These are phyloP conservation scores for Xenoacremonium recifei DNA, from an alignment of 2,329 filamentous ascomycete species.

Conservation along the genomic window DNA sequence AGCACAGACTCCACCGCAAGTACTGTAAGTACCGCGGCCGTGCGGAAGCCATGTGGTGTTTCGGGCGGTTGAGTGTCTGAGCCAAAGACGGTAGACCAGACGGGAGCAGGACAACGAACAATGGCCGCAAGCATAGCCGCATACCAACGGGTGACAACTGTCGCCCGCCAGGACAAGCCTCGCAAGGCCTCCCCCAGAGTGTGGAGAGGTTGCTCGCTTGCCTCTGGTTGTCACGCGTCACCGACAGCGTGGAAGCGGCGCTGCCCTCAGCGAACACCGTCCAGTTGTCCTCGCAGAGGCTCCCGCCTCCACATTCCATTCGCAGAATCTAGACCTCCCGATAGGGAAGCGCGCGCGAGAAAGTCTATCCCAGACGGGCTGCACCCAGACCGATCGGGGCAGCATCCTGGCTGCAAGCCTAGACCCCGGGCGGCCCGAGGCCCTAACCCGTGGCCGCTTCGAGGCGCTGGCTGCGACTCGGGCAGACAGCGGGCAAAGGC, in stretches of 20 bases:
- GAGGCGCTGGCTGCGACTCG: too few relatives aligned
- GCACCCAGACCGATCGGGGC: background rate
- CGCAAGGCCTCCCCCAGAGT: too few relatives aligned
- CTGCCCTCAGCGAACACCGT: background rate
- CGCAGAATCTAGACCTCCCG: conserved; percentile 4
- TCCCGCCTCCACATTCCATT: conserved; percentile 4
- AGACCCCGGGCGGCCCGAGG: background rate
- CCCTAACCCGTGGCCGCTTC: background rate
- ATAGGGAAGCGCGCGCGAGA: conserved; percentile 4
- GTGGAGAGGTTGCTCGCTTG: background rate
- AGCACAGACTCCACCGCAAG: too few relatives aligned
- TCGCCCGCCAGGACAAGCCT: too few relatives aligned
- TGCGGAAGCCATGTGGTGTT: too few relatives aligned
- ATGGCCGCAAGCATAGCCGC: too few relatives aligned
- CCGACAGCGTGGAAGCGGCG: background rate
- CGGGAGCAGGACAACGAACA: too few relatives aligned
- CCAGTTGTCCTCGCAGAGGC: conserved; percentile 4
- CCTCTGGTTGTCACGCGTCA: background rate
- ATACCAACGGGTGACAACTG: too few relatives aligned
- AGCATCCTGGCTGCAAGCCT: background rate
- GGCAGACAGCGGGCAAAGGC: too few relatives aligned
- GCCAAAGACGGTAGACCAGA: too few relatives aligned
- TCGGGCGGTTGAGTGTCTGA: too few relatives aligned
- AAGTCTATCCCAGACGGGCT: background rate
- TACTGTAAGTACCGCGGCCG: too few relatives aligned